Conservation (phyloP, 2,329 filamentous ascomycete genomes). For the Xylaria sp. region DNA sequence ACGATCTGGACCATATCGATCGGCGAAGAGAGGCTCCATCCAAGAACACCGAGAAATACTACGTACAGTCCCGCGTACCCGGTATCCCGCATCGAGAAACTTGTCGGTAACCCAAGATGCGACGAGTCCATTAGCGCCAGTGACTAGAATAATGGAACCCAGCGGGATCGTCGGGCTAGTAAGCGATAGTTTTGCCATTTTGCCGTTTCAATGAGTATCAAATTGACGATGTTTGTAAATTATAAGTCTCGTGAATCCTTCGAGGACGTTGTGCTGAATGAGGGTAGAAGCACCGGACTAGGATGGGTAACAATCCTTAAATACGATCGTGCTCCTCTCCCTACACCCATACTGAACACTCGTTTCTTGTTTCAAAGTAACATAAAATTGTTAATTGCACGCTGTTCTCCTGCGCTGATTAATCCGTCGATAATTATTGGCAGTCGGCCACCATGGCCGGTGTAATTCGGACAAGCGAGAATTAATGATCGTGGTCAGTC, state of each 20-base stretch:
- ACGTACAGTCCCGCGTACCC: constrained; percentile 58
- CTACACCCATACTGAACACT: too few relatives aligned
- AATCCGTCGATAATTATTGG: not conserved
- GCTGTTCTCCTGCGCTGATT: not conserved
- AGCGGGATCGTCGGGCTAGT: constrained; percentile 30
- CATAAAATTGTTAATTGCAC: not conserved
- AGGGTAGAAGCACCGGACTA: not conserved
- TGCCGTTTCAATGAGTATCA: not conserved
- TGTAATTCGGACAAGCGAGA: not conserved
- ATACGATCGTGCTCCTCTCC: not conserved
- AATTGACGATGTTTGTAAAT: not conserved
- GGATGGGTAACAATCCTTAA: constrained; percentile 1
- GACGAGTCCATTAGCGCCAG: constrained; percentile 42
- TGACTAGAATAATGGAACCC: constrained; percentile 35
- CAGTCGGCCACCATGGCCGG: not conserved
- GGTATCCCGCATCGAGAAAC: constrained; percentile 50
- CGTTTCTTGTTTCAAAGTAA: not conserved
- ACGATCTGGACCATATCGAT: constrained; percentile 43
- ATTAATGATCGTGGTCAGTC: constrained; percentile 5
- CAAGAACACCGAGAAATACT: constrained; percentile 50
- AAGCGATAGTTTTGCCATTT: constrained; percentile 29
- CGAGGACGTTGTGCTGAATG: not conserved
- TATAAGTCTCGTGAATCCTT: not conserved
- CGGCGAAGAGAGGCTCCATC: constrained; percentile 44
- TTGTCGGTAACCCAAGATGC: constrained; percentile 36